A percentile compares a stretch with the other conserved stretches of the same genome.
These are phyloP conservation scores for Podospora pseudoanserina DNA, from an alignment of 495 filamentous ascomycete genomes.

Conservation along the genomic window DNA sequence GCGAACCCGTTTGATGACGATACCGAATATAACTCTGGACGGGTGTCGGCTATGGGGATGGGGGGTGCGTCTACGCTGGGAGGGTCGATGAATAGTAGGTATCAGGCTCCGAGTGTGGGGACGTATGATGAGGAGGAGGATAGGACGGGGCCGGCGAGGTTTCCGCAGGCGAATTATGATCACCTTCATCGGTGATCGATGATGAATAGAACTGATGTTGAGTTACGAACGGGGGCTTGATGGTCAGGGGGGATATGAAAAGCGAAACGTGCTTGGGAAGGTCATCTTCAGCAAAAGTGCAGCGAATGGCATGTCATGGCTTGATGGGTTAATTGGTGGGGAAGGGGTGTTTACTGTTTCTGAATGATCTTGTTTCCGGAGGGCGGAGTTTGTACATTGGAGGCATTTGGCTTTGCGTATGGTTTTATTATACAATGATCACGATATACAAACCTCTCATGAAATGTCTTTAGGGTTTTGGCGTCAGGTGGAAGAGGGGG, in stretches of 20 bases:
- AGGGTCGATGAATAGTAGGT: conserved; percentile 19
- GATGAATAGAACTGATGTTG: background rate
- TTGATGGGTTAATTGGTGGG: background rate
- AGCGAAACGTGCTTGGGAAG: background rate
- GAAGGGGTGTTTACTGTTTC: background rate
- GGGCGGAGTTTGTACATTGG: background rate
- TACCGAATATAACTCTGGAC: conserved; percentile 34
- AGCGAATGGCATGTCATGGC: background rate
- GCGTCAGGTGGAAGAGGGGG: background rate
- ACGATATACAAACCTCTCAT: background rate
- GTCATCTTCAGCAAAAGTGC: background rate
- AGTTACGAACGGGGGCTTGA: background rate
- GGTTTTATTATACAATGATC: background rate
- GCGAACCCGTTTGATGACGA: conserved; percentile 43
- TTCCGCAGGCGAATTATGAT: conserved; percentile 45
- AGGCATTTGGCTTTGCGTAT: background rate
- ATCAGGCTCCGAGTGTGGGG: conserved; percentile 33
- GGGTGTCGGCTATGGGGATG: conserved; percentile 25
- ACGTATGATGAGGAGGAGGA: conserved; percentile 38
- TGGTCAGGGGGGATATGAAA: background rate
- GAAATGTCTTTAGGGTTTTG: background rate
- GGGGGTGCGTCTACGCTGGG: background rate
- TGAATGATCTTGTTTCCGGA: background rate
- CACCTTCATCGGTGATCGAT: conserved; percentile 27
- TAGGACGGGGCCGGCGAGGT: conserved; percentile 36